A percentile compares a stretch with the other conserved stretches of the same genome.
Conservation (phyloP, 305 asterid genomes). For the Fraxinus angustifolia region DNA sequence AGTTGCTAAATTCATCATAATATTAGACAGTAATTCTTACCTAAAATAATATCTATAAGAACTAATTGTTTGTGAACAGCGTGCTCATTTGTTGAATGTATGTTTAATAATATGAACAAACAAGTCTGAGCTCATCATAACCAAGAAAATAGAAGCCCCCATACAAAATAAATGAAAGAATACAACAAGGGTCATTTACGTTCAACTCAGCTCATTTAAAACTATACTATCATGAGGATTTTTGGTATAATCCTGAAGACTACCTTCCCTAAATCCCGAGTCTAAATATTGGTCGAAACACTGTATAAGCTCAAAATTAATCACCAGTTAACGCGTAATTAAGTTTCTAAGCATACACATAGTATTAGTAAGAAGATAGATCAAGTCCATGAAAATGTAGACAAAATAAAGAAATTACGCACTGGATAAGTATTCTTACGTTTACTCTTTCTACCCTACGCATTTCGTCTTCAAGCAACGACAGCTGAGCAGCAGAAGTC, state of each 20-base stretch:
- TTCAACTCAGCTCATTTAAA: neutral
- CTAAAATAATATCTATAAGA: neutral
- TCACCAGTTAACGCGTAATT: neutral
- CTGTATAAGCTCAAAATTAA: neutral
- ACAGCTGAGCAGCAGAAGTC: conserved; percentile 91
- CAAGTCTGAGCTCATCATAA: neutral
- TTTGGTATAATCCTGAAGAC: neutral
- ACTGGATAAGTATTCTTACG: conserved; percentile 41
- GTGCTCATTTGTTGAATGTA: neutral
- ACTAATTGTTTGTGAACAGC: neutral
- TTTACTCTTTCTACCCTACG: conserved; percentile 94
- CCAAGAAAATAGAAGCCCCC: neutral
- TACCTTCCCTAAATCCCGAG: neutral
- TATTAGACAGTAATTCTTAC: neutral
- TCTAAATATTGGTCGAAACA: neutral
- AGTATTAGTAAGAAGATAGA: neutral
- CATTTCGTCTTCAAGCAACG: conserved; percentile 97
- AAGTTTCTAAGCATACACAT: neutral
- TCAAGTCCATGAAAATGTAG: neutral
- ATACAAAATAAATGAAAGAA: neutral
- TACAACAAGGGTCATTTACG: neutral
- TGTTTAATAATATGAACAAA: neutral
- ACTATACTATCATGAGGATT: neutral
- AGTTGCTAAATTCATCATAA: neutral
- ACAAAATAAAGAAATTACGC: neutral